These are phyloP conservation scores for Chlamydomonas reinhardtii DNA, from an alignment of 163 green algal genomes.

Conservation along the genomic window DNA sequence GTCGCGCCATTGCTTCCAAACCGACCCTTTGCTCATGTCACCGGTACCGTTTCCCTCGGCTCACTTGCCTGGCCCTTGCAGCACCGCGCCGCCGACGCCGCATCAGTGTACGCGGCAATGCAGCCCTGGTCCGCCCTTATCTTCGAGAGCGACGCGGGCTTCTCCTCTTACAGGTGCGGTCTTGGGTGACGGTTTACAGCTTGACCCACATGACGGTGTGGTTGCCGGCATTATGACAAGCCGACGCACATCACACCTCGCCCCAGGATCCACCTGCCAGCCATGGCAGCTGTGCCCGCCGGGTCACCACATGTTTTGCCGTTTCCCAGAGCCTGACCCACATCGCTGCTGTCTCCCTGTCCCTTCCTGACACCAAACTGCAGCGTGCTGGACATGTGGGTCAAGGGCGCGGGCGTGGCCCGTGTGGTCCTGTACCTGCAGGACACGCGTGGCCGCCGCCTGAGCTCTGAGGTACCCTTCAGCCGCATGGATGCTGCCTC, in stretches of 20 bases:
- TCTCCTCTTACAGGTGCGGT: not conserved
- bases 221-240: too few species aligned
- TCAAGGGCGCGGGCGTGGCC: constrained; percentile 49
- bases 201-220: not conserved
- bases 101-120: too few species aligned
- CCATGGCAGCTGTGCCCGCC: not conserved
- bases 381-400: constrained; percentile 62
- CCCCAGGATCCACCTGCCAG: too few species aligned
- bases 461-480: constrained; percentile 49
- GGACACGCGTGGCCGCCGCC: not conserved
- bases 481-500: not conserved
- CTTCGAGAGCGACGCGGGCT: too few species aligned
- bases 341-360: not conserved
- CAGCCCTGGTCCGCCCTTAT: too few species aligned
- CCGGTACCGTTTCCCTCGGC: too few species aligned
- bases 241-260: not conserved
- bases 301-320: too few species aligned
- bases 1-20: too few species aligned
- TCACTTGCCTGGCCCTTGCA: not conserved
- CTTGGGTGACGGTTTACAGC: not conserved
- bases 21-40: too few species aligned
- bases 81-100: too few species aligned
- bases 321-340: too few species aligned
- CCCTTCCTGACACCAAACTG: not conserved
- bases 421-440: constrained; percentile 47